Conservation (phyloP, 2,329 filamentous ascomycete species). For the Ophiocordyceps robertsii region DNA sequence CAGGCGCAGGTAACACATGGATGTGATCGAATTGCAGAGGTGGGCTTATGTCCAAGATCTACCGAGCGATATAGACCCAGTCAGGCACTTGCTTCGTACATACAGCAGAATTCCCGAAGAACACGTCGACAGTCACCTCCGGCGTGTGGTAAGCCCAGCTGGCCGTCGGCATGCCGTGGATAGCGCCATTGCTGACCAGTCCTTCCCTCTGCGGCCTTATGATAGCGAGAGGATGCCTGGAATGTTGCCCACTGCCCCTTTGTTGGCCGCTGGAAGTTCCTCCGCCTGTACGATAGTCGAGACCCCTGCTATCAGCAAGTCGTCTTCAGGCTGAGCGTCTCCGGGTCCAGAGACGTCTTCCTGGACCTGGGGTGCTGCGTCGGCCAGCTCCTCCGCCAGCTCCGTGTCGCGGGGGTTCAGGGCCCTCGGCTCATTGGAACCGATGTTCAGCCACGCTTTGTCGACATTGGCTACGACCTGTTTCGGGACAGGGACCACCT, state of each 20-base stretch:
- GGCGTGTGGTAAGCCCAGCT: conserved; percentile 17
- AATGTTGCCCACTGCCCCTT: conserved; percentile 27
- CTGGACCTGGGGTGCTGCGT: conserved; percentile 38
- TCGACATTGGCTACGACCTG: conserved; percentile 48
- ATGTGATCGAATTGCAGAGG: conserved; percentile 18
- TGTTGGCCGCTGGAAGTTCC: conserved; percentile 36
- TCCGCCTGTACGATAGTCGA: conserved; percentile 25
- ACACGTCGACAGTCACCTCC: conserved; percentile 21
- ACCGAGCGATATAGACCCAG: conserved; percentile 21
- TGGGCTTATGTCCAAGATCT: conserved; percentile 24
- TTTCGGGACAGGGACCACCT: conserved; percentile 43
- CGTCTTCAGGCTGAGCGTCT: conserved; percentile 25
- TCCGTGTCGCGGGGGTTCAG: conserved; percentile 34
- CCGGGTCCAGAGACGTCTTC: conserved; percentile 24
- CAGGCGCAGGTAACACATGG: conserved; percentile 11
- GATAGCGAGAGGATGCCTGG: conserved; percentile 33
- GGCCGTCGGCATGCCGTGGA: not conserved
- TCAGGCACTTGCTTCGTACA: conserved; percentile 20
- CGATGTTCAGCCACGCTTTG: conserved; percentile 34
- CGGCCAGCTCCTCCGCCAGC: conserved; percentile 35
- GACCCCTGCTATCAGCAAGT: conserved; percentile 29
- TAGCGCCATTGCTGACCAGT: not conserved
- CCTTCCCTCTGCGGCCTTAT: not conserved
- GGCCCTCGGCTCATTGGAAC: conserved; percentile 33
- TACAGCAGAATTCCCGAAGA: conserved; percentile 23